phyloP scores from a whole-genome alignment of 164 flowering plant species.

The Dillenia suffruticosa region DNA sequence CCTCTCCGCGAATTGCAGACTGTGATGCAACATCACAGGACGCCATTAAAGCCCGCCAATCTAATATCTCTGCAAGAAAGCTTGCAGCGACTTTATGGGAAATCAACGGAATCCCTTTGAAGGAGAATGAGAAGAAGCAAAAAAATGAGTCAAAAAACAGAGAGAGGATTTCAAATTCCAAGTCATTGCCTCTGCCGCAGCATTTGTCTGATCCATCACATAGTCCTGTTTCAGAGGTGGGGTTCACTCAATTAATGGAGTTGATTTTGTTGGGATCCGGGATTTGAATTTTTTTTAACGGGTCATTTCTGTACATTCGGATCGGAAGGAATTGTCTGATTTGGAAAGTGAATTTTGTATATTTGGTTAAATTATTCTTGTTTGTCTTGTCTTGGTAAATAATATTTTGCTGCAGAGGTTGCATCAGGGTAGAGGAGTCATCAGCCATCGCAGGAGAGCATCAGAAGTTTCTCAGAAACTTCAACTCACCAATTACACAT shows the following conservation, averaged over 20 bases:
- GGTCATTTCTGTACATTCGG: too few species aligned
- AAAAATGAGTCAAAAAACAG: too few species aligned
- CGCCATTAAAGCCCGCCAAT: too few species aligned
- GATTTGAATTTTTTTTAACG: not conserved
- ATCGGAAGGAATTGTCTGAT: too few species aligned
- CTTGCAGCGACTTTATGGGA: constrained; percentile 61
- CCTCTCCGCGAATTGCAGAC: constrained; percentile 9
- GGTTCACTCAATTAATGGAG: constrained; percentile 3
- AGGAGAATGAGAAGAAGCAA: constrained; percentile 4
- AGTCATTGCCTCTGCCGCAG: constrained; percentile 44
- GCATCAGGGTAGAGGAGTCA: constrained; percentile 56
- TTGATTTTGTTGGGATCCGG: not conserved
- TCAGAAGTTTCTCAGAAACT: constrained; percentile 43
- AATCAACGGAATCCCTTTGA: constrained; percentile 29
- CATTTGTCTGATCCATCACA: constrained; percentile 96
- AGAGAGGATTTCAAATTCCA: too few species aligned
- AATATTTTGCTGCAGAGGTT: constrained; percentile 34
- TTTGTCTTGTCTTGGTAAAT: too few species aligned
- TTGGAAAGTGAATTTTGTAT: too few species aligned
- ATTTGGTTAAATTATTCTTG: too few species aligned
- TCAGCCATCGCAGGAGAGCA: constrained; percentile 47
- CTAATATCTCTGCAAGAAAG: constrained; percentile 40
- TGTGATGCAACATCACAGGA: too few species aligned
- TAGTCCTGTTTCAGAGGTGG: constrained; percentile 84
- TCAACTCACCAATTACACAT: constrained; percentile 27